Evolutionary conservation across 2,329 filamentous ascomycete genomes (phyloP), one percentile per base, ranked within the genome.

Genomic region (Fusarium sp.): DNA sequence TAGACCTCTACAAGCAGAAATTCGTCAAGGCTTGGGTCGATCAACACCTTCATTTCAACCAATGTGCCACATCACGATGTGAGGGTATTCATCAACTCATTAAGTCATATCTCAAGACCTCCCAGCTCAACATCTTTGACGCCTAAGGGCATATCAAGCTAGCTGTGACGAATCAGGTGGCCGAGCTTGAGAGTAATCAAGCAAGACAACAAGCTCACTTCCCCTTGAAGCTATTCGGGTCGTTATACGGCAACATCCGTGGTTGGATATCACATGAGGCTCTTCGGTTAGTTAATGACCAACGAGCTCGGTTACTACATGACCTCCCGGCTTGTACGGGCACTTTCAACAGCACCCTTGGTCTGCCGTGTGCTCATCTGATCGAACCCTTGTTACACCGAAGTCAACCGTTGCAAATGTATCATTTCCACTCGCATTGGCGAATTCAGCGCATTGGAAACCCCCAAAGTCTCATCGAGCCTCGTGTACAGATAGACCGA

Each of bases 1-100:
- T 71, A 26, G 40, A 64, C 15, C 52, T 39, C 28, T 61, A 59
- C 28, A 72, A 70, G 36, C 45, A 70, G 49, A 70, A 49, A 53
- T 39, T 72, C 26, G 52, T 69, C 2, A 61, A 60, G 41, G 65
- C 58, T 9, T 71, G 47, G 58, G 67, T 72, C 40, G 44, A 70
- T 49, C 8, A 54, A 24, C 39, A 67, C n/a, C 32, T 44, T 24
- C 47, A 68, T 51, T 70, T 70, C 51, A 26, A 50, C 57, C 24
- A 70, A 64, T 39, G 36, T 60, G 28, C 42, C 43, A 47, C 9
- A 32, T 53, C 26, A 2, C 12, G 19, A 24, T 10, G 3, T 7
- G 19, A 53, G 10, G 12, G 50, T 15, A 53, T 53, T 31, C 19
- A 46, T 46, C 4, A 40, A 8, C 50, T 53, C 29, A 15, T 46